phyloP scores from a whole-genome alignment of 2,329 filamentous ascomycete genomes.

The Capronia epimyces region DNA sequence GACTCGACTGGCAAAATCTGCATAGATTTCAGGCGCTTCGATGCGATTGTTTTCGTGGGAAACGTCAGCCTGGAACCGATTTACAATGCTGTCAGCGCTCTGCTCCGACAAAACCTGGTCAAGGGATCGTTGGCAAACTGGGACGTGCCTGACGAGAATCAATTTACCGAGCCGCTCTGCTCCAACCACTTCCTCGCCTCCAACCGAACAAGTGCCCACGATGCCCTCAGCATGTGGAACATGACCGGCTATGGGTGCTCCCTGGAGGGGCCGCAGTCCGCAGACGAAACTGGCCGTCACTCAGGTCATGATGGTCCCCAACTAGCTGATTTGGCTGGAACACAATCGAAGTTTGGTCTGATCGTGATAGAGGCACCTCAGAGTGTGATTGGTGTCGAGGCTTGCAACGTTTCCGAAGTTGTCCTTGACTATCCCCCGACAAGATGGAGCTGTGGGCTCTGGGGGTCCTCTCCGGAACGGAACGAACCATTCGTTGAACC shows the following conservation, averaged over 20 bases:
- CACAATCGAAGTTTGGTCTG: neutral
- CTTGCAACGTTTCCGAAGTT: neutral
- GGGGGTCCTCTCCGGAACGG: neutral
- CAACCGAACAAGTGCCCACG: slow-evolving; percentile 31
- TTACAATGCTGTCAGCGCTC: slow-evolving; percentile 44
- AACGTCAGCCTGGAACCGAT: slow-evolving; percentile 38
- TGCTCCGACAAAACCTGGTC: slow-evolving; percentile 40
- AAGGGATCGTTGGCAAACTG: slow-evolving; percentile 39
- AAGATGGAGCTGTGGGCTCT: too few relatives aligned
- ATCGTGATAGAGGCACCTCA: too few relatives aligned
- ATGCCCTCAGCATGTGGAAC: slow-evolving; percentile 43
- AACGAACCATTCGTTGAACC: too few relatives aligned
- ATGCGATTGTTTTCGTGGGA: slow-evolving; percentile 40
- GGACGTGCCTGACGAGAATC: slow-evolving; percentile 38
- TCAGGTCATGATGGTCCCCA: slow-evolving; percentile 42
- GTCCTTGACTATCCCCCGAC: too few relatives aligned
- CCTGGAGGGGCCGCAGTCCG: slow-evolving; percentile 38
- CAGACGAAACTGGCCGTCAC: slow-evolving; percentile 39
- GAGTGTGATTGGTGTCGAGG: neutral
- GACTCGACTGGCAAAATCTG: slow-evolving; percentile 41
- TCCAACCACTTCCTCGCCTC: slow-evolving; percentile 25
- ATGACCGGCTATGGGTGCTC: slow-evolving; percentile 39
- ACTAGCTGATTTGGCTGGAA: slow-evolving; percentile 24
- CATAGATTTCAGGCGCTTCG: slow-evolving; percentile 42
- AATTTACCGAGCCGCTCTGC: slow-evolving; percentile 37